Base-by-base conservation (phyloP, 129 eudicot species). In the Erigeron canadensis region DNA sequence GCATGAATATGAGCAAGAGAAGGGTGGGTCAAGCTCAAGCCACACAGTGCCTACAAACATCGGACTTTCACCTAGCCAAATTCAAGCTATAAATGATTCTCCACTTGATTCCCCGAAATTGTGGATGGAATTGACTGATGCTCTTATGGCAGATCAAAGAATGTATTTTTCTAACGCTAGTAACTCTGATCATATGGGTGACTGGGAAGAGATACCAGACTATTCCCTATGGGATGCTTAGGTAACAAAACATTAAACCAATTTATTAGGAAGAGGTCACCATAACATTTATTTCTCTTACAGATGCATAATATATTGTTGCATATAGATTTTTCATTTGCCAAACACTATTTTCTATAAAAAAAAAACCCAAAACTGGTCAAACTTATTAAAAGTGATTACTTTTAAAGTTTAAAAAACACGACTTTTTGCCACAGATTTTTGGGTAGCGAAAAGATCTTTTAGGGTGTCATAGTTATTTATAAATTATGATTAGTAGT, bases 221-320 rank as follows among this genome's bases (percentile, higher is more conserved):
- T 77, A 82, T 82, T 61, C 84, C 56, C 86, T 85, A n/a, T 85
- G 90, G 90, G 82, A 55, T 73, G 69, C 80, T 43, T 84, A 72
- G 75, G 77, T 65, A 45, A 79, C 55, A 57, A 72, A 28, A 18
- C 19, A 69, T 4, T 67, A 19, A 54, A 67, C 38, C 62, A 68
- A 47, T 18, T 17, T 16, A 39, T 17, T 43, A 46, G 1, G 4
- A 59, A 50, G 58, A 39, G n/a, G 12, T 39, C 56, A 44, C 50
- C 65, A 65, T 65, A 40, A 42, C 51, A 19, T 57, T 37, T 50
- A 57, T 38, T 40, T 56, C 41, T 68, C 58, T 44, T 65, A 40
- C 70, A 8, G 8, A 53, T 53, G 58, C 22, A 51, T 5, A 16
- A 53, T 53, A 2, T 4, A 54, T 8, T 39, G 19, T 4, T 62